Evolutionary conservation across 768 basidiomycete genomes (phyloP).

Genomic region (Pholiota conissans): DNA sequence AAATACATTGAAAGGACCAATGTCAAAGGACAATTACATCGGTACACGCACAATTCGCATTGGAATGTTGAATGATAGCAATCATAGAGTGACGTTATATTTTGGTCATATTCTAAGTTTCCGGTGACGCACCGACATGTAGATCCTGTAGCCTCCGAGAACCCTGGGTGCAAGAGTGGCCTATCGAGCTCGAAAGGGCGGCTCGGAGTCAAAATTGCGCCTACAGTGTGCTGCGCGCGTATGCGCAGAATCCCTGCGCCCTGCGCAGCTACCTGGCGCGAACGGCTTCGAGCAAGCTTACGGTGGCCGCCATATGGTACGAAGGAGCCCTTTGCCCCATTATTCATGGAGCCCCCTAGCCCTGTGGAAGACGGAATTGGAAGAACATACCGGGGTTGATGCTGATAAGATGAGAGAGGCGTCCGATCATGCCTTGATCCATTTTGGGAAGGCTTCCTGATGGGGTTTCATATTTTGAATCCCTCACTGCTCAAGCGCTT

Average conservation of each 20-base stretch:
- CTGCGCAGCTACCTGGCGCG: background rate
- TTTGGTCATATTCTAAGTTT: background rate
- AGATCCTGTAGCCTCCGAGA: background rate
- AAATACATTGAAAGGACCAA: background rate
- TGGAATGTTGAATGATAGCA: background rate
- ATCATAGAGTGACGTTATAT: background rate
- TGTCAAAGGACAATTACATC: background rate
- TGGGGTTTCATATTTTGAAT: conserved; percentile 17
- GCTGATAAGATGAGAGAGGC: background rate
- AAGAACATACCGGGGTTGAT: no score
- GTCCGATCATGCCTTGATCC: conserved; percentile 6
- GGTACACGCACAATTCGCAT: background rate
- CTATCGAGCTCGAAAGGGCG: background rate
- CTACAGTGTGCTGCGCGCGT: background rate
- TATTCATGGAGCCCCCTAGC: background rate
- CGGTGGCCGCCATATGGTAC: background rate
- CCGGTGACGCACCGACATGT: background rate
- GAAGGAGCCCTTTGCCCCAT: background rate
- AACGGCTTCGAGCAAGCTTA: background rate
- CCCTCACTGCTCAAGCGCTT: conserved; percentile 3
- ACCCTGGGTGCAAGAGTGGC: no score
- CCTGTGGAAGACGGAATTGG: background rate
- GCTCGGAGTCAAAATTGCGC: background rate
- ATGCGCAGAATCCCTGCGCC: background rate
- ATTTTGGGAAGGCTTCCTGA: conserved; percentile 13